Conservation (phyloP, 176 grass and related monocot species). For the Carex littledalei region DNA sequence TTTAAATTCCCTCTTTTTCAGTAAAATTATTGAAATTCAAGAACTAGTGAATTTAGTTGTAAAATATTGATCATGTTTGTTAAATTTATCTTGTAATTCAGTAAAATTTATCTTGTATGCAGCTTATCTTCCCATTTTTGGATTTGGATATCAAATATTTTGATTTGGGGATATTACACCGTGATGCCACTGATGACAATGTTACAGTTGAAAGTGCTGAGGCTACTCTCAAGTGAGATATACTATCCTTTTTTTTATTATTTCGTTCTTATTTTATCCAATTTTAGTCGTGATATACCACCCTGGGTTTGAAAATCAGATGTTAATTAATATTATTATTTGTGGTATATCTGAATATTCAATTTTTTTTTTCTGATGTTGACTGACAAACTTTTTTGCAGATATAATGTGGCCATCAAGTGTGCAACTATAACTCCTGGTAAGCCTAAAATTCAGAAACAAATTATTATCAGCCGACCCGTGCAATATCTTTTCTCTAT, state of each 20-base stretch:
- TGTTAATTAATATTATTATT: conserved; percentile 6
- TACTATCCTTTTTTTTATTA: not conserved
- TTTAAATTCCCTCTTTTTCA: not conserved
- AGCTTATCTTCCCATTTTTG: conserved; percentile 93
- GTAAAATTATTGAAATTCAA: not conserved
- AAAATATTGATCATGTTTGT: not conserved
- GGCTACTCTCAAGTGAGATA: conserved; percentile 83
- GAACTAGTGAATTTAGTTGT: not conserved
- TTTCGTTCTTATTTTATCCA: not conserved
- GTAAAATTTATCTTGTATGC: conserved; percentile 20
- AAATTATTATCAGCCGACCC: conserved; percentile 21
- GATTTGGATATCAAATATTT: conserved; percentile 97
- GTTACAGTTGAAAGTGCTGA: conserved; percentile 92
- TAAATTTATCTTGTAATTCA: not conserved
- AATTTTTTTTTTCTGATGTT: not conserved
- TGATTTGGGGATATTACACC: conserved; percentile 73
- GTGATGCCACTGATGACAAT: conserved; percentile 96
- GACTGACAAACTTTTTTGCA: conserved; percentile 30
- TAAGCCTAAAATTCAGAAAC: conserved; percentile 22
- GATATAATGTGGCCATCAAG: conserved; percentile 98
- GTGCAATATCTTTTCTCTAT: conserved; percentile 10
- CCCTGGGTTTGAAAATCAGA: conserved; percentile 3
- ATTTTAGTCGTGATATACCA: not conserved
- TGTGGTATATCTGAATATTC: not conserved
- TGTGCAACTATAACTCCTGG: conserved; percentile 98